Conservation (phyloP, 129 eudicot species). For the Ambrosia trifida region DNA sequence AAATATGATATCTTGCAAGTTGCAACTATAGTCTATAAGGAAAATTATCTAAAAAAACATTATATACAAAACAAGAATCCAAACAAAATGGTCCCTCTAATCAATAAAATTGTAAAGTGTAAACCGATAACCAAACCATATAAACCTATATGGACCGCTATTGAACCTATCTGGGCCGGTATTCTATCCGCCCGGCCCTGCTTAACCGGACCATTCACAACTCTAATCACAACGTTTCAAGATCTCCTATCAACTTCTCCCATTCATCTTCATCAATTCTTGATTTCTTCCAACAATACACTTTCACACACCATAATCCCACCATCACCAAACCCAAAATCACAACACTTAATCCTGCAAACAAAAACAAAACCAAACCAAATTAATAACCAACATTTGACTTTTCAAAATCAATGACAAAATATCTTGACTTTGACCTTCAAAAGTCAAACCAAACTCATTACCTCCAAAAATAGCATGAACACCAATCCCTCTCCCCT, state of each 20-base stretch:
- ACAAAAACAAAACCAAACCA: neutral
- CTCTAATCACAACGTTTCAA: slow-evolving; percentile 29
- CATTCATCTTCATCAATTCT: slow-evolving; percentile 23
- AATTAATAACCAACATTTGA: neutral
- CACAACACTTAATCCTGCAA: slow-evolving; percentile 37
- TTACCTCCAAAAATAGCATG: slow-evolving; percentile 40
- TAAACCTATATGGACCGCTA: no score
- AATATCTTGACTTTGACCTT: slow-evolving; percentile 29
- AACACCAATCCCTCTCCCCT: slow-evolving; percentile 23
- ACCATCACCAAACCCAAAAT: slow-evolving; percentile 34
- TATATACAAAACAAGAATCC: neutral
- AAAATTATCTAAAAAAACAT: neutral
- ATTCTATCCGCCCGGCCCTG: no score
- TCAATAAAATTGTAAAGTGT: no score
- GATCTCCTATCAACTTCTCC: slow-evolving; percentile 38
- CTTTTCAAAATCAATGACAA: neutral
- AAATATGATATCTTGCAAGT: neutral
- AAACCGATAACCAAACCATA: no score
- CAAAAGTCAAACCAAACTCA: slow-evolving; percentile 10
- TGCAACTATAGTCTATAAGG: neutral
- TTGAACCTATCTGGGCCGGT: no score
- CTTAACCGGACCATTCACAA: no score
- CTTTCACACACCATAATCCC: slow-evolving; percentile 28
- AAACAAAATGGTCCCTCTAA: neutral
- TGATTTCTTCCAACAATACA: slow-evolving; percentile 27